A percentile compares a stretch with the other conserved stretches of the same genome.
Evolutionary conservation across 345 rosid species (phyloP).

Genomic region (Brassica cretica): DNA sequence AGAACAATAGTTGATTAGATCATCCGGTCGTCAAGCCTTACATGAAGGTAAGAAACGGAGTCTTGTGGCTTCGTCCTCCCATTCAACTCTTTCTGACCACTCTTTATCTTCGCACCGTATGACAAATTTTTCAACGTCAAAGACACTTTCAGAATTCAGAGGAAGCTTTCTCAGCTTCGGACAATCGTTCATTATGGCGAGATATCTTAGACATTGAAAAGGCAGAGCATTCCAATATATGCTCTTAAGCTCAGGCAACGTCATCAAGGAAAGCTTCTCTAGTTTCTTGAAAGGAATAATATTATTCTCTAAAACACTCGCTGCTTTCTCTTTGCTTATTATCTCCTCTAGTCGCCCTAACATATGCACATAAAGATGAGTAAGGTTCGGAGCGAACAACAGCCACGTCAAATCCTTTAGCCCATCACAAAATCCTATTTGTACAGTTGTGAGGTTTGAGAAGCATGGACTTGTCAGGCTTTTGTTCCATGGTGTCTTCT

Average conservation of each 20-base stretch:
- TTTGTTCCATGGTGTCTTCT: neutral
- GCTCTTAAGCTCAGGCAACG: constrained; percentile 21
- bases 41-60: neutral
- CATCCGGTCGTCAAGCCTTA: too few species aligned
- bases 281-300: constrained; percentile 5
- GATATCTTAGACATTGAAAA: neutral
- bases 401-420: constrained; percentile 35
- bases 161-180: neutral
- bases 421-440: neutral
- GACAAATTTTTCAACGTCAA: neutral
- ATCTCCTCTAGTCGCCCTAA: constrained; percentile 18
- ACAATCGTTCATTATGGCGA: neutral
- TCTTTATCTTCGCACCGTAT: neutral
- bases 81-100: neutral
- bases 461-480: neutral
- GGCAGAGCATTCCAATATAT: constrained; percentile 18
- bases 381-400: constrained; percentile 15
- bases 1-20: too few species aligned
- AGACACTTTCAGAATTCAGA: neutral
- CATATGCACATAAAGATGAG: neutral
- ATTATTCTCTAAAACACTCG: neutral
- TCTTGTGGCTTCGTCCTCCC: neutral
- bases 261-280: neutral
- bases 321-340: constrained; percentile 22
- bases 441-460: neutral